phyloP scores from a whole-genome alignment of 1,284 basidiomycete species.

The Ustilago tritici region DNA sequence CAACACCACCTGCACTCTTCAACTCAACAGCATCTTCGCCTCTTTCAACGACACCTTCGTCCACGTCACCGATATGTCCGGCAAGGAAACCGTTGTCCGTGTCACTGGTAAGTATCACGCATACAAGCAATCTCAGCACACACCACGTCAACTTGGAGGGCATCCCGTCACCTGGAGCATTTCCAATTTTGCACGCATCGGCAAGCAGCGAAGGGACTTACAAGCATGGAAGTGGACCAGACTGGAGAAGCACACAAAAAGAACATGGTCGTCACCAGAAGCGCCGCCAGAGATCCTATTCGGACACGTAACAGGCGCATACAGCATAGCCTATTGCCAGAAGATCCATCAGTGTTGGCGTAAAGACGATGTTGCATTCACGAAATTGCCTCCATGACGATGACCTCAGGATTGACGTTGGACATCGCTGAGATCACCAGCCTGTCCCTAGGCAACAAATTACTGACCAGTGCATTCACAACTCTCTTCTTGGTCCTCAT shows the following conservation, averaged over 20 bases:
- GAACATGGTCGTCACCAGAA: neutral
- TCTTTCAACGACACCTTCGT: conserved; percentile 99
- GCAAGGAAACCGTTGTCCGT: conserved; percentile 98
- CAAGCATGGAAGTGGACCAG: neutral
- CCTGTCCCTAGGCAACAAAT: neutral
- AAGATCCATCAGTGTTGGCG: neutral
- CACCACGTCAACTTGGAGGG: conserved; percentile 5
- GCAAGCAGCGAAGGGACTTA: neutral
- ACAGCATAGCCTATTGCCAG: neutral
- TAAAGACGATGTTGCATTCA: neutral
- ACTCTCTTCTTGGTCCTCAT: neutral
- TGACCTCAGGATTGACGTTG: conserved; percentile 4
- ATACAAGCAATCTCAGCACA: neutral
- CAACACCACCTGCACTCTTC: neutral
- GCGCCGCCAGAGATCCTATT: neutral
- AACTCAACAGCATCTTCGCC: conserved; percentile 65
- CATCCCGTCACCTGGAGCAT: neutral
- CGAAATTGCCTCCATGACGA: neutral
- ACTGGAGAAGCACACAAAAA: neutral
- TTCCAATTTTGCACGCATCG: neutral
- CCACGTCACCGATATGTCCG: conserved; percentile 97
- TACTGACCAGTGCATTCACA: conserved; percentile 7
- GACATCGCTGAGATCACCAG: neutral
- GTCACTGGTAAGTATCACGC: conserved; percentile 81
- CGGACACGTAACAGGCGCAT: neutral